A percentile compares a stretch with the other conserved stretches of the same genome.
Conservation (phyloP, 306 rosid species). For the Prunus padus region DNA sequence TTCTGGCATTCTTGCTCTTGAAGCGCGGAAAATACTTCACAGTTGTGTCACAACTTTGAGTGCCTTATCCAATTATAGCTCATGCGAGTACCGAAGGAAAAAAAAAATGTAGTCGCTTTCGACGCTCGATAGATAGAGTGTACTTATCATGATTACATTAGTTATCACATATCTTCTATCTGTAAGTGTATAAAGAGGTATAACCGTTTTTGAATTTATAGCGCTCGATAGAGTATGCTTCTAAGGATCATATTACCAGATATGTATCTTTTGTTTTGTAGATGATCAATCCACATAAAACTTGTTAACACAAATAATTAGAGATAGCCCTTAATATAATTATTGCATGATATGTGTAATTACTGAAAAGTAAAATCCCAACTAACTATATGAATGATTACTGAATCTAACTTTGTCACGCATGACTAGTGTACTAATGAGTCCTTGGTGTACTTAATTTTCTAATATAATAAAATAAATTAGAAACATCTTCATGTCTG, state of each 20-base stretch:
- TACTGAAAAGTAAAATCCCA: not conserved
- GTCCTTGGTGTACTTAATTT: conserved; percentile 9
- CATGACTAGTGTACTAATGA: conserved; percentile 8
- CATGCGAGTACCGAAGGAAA: not conserved
- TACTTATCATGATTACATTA: too few species aligned
- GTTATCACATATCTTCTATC: too few species aligned
- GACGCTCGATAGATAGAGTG: too few species aligned
- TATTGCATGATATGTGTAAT: not conserved
- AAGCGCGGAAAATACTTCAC: conserved; percentile 7
- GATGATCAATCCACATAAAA: not conserved
- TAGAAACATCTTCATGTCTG: not conserved
- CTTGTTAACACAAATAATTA: not conserved
- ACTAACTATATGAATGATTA: not conserved
- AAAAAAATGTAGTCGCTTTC: not conserved
- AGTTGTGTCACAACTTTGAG: not conserved
- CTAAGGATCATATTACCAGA: not conserved
- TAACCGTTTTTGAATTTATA: too few species aligned
- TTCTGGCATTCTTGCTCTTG: conserved; percentile 5
- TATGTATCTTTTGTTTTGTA: not conserved
- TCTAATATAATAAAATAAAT: not conserved
- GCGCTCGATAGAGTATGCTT: too few species aligned
- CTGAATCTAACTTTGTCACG: conserved; percentile 2
- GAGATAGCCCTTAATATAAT: not conserved
- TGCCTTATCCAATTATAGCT: not conserved
- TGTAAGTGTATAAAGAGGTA: rapidly evolving